Evolutionary conservation across 805 yeast species (phyloP).

Genomic region (Barnettozyma sucrosica): DNA sequence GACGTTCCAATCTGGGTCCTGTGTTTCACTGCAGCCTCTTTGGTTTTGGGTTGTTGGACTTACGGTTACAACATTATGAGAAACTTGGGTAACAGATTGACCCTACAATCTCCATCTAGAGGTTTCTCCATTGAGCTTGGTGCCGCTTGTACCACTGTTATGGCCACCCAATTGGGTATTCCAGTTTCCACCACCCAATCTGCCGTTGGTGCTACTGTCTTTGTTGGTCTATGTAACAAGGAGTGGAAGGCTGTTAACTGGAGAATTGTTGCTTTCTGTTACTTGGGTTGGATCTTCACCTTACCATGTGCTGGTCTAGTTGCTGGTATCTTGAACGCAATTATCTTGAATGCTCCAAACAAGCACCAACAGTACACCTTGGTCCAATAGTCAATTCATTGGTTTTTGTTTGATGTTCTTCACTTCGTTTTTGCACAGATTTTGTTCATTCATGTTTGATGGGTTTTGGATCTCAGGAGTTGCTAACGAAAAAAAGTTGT

Average conservation of each 20-base stretch:
- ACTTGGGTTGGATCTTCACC: slow-evolving; percentile 67
- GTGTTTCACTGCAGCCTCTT: slow-evolving; percentile 59
- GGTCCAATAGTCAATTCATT: neutral
- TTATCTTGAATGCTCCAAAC: slow-evolving; percentile 59
- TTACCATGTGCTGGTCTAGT: slow-evolving; percentile 69
- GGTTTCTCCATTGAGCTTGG: slow-evolving; percentile 75
- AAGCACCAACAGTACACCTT: slow-evolving; percentile 29
- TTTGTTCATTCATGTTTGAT: neutral
- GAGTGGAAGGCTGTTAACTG: slow-evolving; percentile 63
- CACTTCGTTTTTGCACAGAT: neutral
- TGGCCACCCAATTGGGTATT: slow-evolving; percentile 67
- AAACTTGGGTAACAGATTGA: slow-evolving; percentile 67
- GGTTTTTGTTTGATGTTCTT: neutral
- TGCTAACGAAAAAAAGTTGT: neutral
- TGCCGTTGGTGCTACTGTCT: slow-evolving; percentile 74
- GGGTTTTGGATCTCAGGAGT: neutral
- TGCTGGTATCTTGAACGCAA: slow-evolving; percentile 60
- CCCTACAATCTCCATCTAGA: slow-evolving; percentile 71
- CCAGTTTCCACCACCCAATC: slow-evolving; percentile 78
- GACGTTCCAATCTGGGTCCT: slow-evolving; percentile 70
- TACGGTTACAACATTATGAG: slow-evolving; percentile 67
- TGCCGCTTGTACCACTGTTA: slow-evolving; percentile 67
- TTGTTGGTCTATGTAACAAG: slow-evolving; percentile 67
- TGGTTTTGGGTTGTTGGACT: slow-evolving; percentile 65
- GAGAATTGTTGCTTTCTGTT: slow-evolving; percentile 71